Evolutionary conservation across 2,329 filamentous ascomycete species (phyloP).

Genomic region (Dissoconium aciculare): DNA sequence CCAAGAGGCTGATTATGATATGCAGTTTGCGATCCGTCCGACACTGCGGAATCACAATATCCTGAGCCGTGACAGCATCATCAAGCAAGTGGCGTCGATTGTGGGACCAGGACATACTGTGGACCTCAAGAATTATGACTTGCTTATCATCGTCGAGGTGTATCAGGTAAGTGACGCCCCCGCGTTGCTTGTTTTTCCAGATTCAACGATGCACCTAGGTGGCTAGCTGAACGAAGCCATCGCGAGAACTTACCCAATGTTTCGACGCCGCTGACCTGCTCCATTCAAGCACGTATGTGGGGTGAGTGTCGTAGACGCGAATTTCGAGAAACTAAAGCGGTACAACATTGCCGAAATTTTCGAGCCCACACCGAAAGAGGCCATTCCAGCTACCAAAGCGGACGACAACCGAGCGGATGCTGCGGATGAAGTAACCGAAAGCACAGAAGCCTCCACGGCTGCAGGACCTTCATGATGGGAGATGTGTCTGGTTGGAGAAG

Average conservation of each 20-base stretch:
- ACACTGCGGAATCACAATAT: slow-evolving; percentile 58
- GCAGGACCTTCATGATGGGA: too few species aligned
- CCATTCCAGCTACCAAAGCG: too few species aligned
- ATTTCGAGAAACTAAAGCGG: slow-evolving; percentile 60
- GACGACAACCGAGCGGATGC: too few species aligned
- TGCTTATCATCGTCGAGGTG: slow-evolving; percentile 65
- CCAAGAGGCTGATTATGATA: not conserved
- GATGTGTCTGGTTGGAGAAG: too few species aligned
- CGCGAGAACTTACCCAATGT: not conserved
- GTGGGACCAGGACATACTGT: slow-evolving; percentile 58
- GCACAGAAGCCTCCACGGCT: too few species aligned
- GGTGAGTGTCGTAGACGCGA: slow-evolving; percentile 61
- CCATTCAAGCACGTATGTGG: slow-evolving; percentile 51
- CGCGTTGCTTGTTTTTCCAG: not conserved
- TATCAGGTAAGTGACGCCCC: slow-evolving; percentile 50
- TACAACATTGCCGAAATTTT: slow-evolving; percentile 69
- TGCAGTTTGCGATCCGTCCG: slow-evolving; percentile 74
- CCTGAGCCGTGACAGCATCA: slow-evolving; percentile 53
- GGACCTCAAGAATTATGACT: slow-evolving; percentile 61
- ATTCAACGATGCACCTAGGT: not conserved
- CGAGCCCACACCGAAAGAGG: slow-evolving; percentile 31
- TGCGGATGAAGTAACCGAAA: too few species aligned
- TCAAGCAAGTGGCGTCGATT: slow-evolving; percentile 52
- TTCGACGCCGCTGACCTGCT: not conserved
- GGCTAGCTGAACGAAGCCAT: not conserved